These are phyloP conservation scores for Magnusiomyces magnusii DNA, from an alignment of 1,139 yeast species.

Conservation along the genomic window DNA sequence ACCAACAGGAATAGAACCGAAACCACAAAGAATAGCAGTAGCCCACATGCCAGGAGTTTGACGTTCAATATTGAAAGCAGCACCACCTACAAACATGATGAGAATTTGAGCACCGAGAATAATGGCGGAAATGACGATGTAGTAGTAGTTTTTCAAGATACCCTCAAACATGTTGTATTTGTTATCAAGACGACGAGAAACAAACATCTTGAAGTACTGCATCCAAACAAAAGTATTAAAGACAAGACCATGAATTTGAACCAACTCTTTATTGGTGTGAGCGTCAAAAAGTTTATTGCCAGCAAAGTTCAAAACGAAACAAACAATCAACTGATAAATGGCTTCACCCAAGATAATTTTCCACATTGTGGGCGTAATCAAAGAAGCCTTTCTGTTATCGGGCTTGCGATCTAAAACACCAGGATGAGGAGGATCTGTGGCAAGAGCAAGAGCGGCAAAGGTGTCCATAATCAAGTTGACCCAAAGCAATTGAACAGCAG, in stretches of 20 bases:
- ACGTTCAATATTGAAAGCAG: conserved; percentile 75
- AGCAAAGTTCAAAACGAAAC: conserved; percentile 73
- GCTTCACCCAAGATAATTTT: conserved; percentile 95
- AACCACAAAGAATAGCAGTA: conserved; percentile 76
- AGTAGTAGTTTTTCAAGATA: conserved; percentile 73
- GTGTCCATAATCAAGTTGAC: conserved; percentile 98
- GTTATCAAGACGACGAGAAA: conserved; percentile 87
- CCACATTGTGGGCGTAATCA: conserved; percentile 94
- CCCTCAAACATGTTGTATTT: conserved; percentile 80
- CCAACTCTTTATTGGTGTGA: conserved; percentile 51
- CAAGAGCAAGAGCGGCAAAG: conserved; percentile 92
- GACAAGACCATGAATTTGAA: conserved; percentile 71
- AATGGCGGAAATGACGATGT: conserved; percentile 57
- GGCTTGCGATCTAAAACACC: conserved; percentile 74
- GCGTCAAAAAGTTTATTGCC: conserved; percentile 55
- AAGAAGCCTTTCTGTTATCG: conserved; percentile 69
- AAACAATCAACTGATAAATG: conserved; percentile 62
- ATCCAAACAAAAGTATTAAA: conserved; percentile 97
- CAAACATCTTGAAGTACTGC: conserved; percentile 90
- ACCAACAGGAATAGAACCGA: conserved; percentile 77
- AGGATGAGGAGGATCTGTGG: conserved; percentile 94
- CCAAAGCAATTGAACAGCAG: conserved; percentile 97
- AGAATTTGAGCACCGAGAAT: conserved; percentile 80
- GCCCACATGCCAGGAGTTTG: conserved; percentile 89
- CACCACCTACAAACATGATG: conserved; percentile 96